Percentiles rank a stretch among this genome's conserved stretches.
Evolutionary conservation across 495 filamentous ascomycete species (phyloP).

Genomic region (Talaromyces thailandensis): DNA sequence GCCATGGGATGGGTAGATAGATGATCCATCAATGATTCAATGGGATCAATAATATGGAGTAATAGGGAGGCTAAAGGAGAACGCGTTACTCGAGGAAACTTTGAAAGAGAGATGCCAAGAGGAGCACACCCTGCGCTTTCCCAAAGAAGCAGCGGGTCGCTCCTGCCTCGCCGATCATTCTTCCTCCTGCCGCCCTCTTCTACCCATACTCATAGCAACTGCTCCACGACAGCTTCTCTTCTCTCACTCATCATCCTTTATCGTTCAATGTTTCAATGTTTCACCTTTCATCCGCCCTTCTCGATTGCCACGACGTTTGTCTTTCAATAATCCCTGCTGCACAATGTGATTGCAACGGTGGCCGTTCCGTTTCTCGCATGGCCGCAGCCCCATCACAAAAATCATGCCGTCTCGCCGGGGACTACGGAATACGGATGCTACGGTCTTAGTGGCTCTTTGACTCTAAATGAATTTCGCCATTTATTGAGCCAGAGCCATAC

Average conservation of each 20-base stretch:
- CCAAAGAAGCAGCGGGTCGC: background rate
- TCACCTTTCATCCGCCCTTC: background rate
- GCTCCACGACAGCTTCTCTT: background rate
- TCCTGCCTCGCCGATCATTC: background rate
- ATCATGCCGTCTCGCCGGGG: constrained; percentile 4
- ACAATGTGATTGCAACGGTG: constrained; percentile 4
- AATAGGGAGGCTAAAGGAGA: no score
- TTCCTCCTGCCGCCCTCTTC: background rate
- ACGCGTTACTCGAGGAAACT: no score
- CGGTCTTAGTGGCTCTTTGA: background rate
- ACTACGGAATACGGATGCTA: background rate
- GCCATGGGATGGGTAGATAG: background rate
- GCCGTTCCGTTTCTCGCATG: background rate
- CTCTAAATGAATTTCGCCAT: background rate
- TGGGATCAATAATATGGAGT: no score
- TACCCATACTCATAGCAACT: no score
- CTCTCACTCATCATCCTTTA: background rate
- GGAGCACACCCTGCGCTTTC: background rate
- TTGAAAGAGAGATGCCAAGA: no score
- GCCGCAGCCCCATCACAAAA: constrained; percentile 2
- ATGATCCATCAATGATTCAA: no score
- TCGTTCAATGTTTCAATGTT: background rate
- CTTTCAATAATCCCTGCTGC: background rate
- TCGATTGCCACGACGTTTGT: background rate
- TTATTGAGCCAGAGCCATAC: background rate